phyloP scores from a whole-genome alignment of 2,329 filamentous ascomycete genomes.

The Myotisia sp. region DNA sequence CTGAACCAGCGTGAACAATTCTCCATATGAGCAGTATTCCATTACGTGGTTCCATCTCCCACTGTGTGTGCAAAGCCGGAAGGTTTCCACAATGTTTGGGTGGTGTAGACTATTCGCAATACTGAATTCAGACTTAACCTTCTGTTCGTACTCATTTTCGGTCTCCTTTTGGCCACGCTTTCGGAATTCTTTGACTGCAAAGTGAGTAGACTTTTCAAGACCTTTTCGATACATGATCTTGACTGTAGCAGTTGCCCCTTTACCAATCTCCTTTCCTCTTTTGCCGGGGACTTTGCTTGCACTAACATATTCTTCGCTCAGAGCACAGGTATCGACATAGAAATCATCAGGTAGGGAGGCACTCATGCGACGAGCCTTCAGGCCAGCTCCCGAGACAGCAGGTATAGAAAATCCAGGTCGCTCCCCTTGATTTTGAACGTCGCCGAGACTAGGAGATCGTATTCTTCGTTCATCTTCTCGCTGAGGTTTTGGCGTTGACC shows the following conservation, averaged over 20 bases:
- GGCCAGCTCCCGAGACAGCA: slow-evolving; percentile 56
- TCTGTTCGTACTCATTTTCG: slow-evolving; percentile 63
- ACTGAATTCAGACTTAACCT: slow-evolving; percentile 82
- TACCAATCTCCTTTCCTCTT: slow-evolving; percentile 61
- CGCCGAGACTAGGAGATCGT: slow-evolving; percentile 17
- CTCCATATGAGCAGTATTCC: slow-evolving; percentile 77
- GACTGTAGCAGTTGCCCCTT: slow-evolving; percentile 70
- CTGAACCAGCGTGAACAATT: slow-evolving; percentile 61
- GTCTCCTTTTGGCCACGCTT: slow-evolving; percentile 56
- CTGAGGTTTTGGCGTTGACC: slow-evolving; percentile 13
- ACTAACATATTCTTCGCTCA: slow-evolving; percentile 56
- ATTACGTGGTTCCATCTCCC: slow-evolving; percentile 81
- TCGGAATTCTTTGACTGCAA: slow-evolving; percentile 79
- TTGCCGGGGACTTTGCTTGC: slow-evolving; percentile 56
- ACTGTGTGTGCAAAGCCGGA: slow-evolving; percentile 59
- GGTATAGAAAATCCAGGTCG: slow-evolving; percentile 34
- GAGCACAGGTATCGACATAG: slow-evolving; percentile 53
- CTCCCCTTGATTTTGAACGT: slow-evolving; percentile 14
- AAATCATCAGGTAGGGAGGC: slow-evolving; percentile 61
- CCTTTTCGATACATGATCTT: slow-evolving; percentile 64
- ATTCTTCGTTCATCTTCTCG: slow-evolving; percentile 13
- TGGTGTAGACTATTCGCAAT: slow-evolving; percentile 75
- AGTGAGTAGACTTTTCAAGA: slow-evolving; percentile 46
- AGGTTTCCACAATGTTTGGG: slow-evolving; percentile 72
- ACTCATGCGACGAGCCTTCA: slow-evolving; percentile 67